These are phyloP conservation scores for Chamaecrista fasciculata DNA, from an alignment of 306 rosid genomes.

Conservation along the genomic window DNA sequence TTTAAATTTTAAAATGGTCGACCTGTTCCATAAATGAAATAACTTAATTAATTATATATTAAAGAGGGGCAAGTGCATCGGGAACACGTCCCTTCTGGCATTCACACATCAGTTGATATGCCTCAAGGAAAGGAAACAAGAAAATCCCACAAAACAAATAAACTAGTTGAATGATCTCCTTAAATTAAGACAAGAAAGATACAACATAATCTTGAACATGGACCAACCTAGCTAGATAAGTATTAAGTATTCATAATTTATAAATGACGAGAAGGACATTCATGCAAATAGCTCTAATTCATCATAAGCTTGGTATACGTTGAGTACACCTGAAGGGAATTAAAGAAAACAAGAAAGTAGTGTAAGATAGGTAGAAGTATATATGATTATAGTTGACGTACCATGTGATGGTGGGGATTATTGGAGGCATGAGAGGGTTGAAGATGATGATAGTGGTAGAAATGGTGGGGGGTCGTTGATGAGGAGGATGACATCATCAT, in stretches of 20 bases:
- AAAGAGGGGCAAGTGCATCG: too few species aligned
- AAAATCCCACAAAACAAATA: slow-evolving; percentile 30
- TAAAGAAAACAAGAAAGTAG: slow-evolving; percentile 14
- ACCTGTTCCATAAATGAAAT: too few species aligned
- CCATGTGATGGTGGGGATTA: slow-evolving; percentile 59
- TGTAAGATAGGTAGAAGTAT: slow-evolving; percentile 13
- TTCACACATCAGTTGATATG: slow-evolving; percentile 40
- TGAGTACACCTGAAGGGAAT: slow-evolving; percentile 20
- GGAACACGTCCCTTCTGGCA: slow-evolving; percentile 33
- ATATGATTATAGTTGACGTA: slow-evolving; percentile 58
- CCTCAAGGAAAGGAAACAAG: slow-evolving; percentile 48
- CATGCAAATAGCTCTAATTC: slow-evolving; percentile 19
- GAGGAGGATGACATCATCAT: slow-evolving; percentile 32
- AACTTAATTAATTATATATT: too few species aligned
- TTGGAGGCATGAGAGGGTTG: slow-evolving; percentile 30
- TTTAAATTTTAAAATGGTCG: slow-evolving; percentile 6
- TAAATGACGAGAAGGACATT: slow-evolving; percentile 8
- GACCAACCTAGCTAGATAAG: too few species aligned
- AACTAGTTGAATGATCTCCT: slow-evolving; percentile 39
- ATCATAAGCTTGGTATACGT: background rate
- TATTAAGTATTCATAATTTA: slow-evolving; percentile 27
- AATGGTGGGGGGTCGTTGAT: slow-evolving; percentile 36
- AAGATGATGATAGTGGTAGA: slow-evolving; percentile 35
- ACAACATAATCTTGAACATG: slow-evolving; percentile 39
- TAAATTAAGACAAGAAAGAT: slow-evolving; percentile 43